Evolutionary conservation across 2,329 filamentous ascomycete genomes (phyloP).

Genomic region (Beauveria brongniartii): DNA sequence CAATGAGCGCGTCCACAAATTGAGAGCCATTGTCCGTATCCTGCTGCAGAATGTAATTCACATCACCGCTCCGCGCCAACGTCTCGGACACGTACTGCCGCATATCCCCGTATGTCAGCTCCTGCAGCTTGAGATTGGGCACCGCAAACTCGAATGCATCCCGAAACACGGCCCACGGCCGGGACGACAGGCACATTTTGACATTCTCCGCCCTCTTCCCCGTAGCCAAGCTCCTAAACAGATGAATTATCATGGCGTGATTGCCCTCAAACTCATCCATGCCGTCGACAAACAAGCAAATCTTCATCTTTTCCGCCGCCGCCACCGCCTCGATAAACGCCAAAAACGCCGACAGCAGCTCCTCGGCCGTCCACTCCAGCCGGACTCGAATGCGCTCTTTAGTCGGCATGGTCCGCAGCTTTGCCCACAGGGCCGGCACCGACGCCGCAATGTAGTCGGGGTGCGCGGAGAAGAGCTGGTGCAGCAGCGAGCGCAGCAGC

Average conservation of each 20-base stretch:
- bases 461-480: slow-evolving; percentile 24
- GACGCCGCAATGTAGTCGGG: slow-evolving; percentile 17
- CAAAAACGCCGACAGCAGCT: slow-evolving; percentile 21
- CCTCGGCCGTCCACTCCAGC: slow-evolving; percentile 23
- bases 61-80: slow-evolving; percentile 12
- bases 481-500: slow-evolving; percentile 27
- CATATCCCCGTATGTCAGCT: slow-evolving; percentile 22
- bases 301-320: slow-evolving; percentile 12
- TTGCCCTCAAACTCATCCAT: slow-evolving; percentile 27
- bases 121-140: slow-evolving; percentile 20
- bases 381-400: slow-evolving; percentile 23
- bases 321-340: slow-evolving; percentile 17
- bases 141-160: slow-evolving; percentile 19
- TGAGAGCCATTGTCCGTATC: not conserved
- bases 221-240: slow-evolving; percentile 19
- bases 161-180: slow-evolving; percentile 22
- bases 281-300: slow-evolving; percentile 25
- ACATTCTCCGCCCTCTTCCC: slow-evolving; percentile 13
- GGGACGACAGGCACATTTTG: slow-evolving; percentile 27
- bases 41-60: slow-evolving; percentile 13
- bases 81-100: slow-evolving; percentile 17
- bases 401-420: slow-evolving; percentile 20
- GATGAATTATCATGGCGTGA: slow-evolving; percentile 19
- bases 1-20: slow-evolving; percentile 15
- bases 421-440: slow-evolving; percentile 24